phyloP scores from a whole-genome alignment of 2,329 filamentous ascomycete genomes.

The Escovopsis sp. region DNA sequence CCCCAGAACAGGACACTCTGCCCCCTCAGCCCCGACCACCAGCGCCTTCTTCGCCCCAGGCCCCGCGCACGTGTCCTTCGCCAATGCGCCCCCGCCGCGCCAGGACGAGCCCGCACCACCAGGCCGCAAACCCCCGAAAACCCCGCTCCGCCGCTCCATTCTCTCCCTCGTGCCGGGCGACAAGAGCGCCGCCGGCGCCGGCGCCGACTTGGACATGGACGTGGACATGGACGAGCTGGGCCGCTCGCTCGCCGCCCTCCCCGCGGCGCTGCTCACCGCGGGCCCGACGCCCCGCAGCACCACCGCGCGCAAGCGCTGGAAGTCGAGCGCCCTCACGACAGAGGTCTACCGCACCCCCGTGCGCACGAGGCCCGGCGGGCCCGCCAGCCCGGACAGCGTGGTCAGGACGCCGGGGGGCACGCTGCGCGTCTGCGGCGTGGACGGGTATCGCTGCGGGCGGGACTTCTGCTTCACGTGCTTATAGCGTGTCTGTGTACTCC shows the following conservation, averaged over 20 bases:
- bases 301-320: slow-evolving; percentile 14
- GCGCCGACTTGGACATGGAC: slow-evolving; percentile 19
- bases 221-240: slow-evolving; percentile 21
- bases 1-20: no score
- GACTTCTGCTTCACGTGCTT: slow-evolving; percentile 48
- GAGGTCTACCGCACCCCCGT: slow-evolving; percentile 15
- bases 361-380: slow-evolving; percentile 9
- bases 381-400: slow-evolving; percentile 12
- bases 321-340: slow-evolving; percentile 15
- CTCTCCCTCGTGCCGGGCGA: slow-evolving; percentile 20
- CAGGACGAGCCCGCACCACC: slow-evolving; percentile 8
- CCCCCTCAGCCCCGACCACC: not conserved
- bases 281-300: slow-evolving; percentile 6
- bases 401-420: slow-evolving; percentile 36
- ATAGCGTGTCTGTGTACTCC: slow-evolving; percentile 5
- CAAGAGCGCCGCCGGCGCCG: not conserved
- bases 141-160: slow-evolving; percentile 20
- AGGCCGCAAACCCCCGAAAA: slow-evolving; percentile 11
- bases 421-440: slow-evolving; percentile 36
- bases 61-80: not conserved
- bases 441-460: slow-evolving; percentile 39
- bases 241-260: slow-evolving; percentile 3
- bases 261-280: slow-evolving; percentile 6
- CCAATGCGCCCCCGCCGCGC: not conserved
- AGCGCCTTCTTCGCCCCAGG: not conserved